Conservation (phyloP, 176 grass and related monocot genomes). For the Oryza brachyantha region DNA sequence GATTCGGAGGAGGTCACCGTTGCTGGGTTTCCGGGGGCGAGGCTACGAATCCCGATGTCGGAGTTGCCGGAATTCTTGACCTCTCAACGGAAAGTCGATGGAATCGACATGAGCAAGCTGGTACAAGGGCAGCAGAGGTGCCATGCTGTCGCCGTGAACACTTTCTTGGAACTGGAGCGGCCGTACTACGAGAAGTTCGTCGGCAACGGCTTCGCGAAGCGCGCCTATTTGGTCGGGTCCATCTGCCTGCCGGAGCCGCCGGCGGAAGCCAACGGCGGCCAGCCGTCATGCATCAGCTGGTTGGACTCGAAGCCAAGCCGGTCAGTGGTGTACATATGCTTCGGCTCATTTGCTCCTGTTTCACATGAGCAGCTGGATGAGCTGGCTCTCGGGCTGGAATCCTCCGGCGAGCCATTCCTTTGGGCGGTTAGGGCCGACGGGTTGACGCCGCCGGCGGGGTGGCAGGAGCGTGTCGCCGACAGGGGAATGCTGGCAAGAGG, state of each 20-base stretch:
- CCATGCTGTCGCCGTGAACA: conserved; percentile 11
- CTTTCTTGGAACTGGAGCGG: conserved; percentile 27
- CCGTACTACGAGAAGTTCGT: not conserved
- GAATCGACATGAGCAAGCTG: fast-evolving
- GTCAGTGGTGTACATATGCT: conserved; percentile 45
- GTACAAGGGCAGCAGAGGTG: not conserved
- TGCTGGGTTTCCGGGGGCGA: not conserved
- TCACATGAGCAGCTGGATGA: conserved; percentile 26
- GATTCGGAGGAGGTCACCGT: not conserved
- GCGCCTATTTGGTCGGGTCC: conserved; percentile 31
- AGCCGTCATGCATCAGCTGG: conserved; percentile 18
- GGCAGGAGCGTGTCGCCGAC: conserved; percentile 16
- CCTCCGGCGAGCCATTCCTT: conserved; percentile 33
- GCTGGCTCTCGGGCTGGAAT: conserved; percentile 43
- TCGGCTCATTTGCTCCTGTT: conserved; percentile 34
- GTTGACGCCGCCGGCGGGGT: conserved; percentile 14
- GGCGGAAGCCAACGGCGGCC: not conserved
- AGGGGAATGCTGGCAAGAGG: conserved; percentile 22
- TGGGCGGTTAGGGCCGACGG: conserved; percentile 25
- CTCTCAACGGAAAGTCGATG: not conserved
- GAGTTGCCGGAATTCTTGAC: not conserved
- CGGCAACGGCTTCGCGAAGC: not conserved
- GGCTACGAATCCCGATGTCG: not conserved
- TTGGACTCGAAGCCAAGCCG: not conserved
- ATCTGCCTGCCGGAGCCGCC: not conserved